Conservation (phyloP, 371 early-diverging fungal genomes). For the Syncephalis fuscata region DNA sequence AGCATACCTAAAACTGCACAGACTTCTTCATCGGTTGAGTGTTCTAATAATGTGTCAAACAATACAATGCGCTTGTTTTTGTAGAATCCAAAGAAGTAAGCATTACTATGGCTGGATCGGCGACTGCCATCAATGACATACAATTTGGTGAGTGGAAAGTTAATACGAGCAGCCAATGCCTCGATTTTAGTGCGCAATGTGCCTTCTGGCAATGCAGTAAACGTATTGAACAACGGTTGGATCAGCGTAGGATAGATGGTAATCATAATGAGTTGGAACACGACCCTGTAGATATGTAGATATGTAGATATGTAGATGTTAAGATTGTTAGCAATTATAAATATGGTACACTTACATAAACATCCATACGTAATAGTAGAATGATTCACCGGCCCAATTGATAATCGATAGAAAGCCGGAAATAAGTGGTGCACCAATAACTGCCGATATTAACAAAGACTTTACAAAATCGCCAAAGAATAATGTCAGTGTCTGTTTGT, state of each 20-base stretch:
- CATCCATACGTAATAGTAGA: conserved; percentile 80
- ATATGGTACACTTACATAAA: conserved; percentile 41
- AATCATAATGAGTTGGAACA: conserved; percentile 78
- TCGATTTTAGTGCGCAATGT: conserved; percentile 72
- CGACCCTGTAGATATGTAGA: conserved; percentile 28
- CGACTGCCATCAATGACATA: conserved; percentile 94
- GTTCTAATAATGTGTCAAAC: conserved; percentile 88
- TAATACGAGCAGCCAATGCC: conserved; percentile 64
- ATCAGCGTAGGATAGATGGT: conserved; percentile 90
- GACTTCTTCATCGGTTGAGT: conserved; percentile 71
- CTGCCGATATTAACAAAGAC: conserved; percentile 37
- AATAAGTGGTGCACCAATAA: conserved; percentile 63
- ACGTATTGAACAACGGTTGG: conserved; percentile 96
- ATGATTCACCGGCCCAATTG: conserved; percentile 60
- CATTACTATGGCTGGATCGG: conserved; percentile 90
- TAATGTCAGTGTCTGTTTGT: conserved; percentile 77
- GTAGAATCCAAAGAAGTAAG: conserved; percentile 94
- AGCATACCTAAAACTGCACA: conserved; percentile 73
- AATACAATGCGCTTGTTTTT: conserved; percentile 96
- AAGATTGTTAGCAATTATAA: background rate
- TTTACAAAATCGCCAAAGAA: conserved; percentile 78
- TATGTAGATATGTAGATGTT: conserved; percentile 1
- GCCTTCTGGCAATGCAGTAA: conserved; percentile 77
- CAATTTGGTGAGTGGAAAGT: conserved; percentile 89
- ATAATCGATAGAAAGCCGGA: conserved; percentile 75